Percentiles rank a stretch among this genome's conserved stretches.
Evolutionary conservation across 371 early-diverging fungal species (phyloP).

Genomic region (Sporodiniella umbellata): DNA sequence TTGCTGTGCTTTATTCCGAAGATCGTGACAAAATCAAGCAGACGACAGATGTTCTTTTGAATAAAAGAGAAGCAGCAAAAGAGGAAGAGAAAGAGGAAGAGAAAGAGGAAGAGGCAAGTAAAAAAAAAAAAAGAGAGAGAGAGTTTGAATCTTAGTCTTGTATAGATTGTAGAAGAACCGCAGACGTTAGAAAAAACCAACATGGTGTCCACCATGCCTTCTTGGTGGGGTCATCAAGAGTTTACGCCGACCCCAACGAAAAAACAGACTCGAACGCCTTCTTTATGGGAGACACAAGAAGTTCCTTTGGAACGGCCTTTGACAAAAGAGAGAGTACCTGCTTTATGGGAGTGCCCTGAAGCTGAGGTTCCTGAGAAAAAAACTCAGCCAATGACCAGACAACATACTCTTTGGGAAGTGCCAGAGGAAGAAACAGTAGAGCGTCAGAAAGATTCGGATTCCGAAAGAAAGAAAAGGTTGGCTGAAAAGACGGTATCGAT

Average conservation of each 20-base stretch:
- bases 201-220: too few relatives aligned
- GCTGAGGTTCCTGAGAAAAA: too few relatives aligned
- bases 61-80: constrained; percentile 22
- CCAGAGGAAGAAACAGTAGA: too few relatives aligned
- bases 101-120: background rate
- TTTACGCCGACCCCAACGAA: constrained; percentile 8
- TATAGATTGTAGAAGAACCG: background rate
- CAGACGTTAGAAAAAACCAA: too few relatives aligned
- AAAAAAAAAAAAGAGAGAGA: constrained; percentile 1
- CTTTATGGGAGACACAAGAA: background rate
- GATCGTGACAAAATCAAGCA: constrained; percentile 34
- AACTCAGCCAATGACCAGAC: too few relatives aligned
- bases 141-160: background rate
- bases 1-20: constrained; percentile 47
- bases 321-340: too few relatives aligned
- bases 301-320: too few relatives aligned
- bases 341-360: too few relatives aligned
- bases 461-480: too few relatives aligned
- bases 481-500: too few relatives aligned
- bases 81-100: constrained; percentile 4
- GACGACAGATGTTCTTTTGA: constrained; percentile 20
- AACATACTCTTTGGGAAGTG: too few relatives aligned
- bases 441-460: too few relatives aligned
- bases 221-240: constrained; percentile 43
- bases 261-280: background rate